phyloP scores from a whole-genome alignment of 176 grass and related monocot genomes.

The Aegilops tauschii region DNA sequence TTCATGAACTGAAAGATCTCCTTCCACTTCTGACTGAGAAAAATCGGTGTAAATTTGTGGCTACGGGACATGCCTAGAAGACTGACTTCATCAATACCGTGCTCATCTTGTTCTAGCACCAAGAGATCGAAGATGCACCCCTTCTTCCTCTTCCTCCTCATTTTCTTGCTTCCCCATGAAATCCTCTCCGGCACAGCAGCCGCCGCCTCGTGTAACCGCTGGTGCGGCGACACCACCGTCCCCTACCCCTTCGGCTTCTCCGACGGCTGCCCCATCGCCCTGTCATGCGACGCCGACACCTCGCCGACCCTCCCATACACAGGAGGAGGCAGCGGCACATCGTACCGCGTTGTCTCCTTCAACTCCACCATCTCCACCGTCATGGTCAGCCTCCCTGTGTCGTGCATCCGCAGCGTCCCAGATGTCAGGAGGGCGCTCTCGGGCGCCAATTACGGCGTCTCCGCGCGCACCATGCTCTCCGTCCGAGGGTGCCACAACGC shows the following conservation, averaged over 20 bases:
- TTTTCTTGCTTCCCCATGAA: neutral
- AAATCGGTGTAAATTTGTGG: neutral
- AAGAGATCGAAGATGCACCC: neutral
- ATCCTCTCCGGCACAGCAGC: neutral
- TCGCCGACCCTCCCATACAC: neutral
- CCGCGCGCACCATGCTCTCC: no score
- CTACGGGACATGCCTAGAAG: neutral
- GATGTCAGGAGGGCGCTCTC: no score
- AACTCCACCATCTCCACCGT: slow-evolving; percentile 17
- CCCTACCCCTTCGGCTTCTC: slow-evolving; percentile 71
- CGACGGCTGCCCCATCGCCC: slow-evolving; percentile 27
- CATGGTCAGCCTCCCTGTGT: no score
- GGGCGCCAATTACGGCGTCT: no score
- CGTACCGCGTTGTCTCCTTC: neutral
- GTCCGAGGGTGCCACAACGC: no score
- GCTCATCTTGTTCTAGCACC: neutral
- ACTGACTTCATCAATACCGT: neutral
- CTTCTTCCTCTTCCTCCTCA: neutral
- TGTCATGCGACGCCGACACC: slow-evolving; percentile 18
- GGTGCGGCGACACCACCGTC: neutral
- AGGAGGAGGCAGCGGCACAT: neutral
- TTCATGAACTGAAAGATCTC: neutral
- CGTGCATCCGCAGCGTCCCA: no score
- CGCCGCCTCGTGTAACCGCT: slow-evolving; percentile 4
- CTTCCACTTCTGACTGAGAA: neutral